Base-by-base conservation (phyloP, 331 rosid species). In the Spiraea crenata region DNA sequence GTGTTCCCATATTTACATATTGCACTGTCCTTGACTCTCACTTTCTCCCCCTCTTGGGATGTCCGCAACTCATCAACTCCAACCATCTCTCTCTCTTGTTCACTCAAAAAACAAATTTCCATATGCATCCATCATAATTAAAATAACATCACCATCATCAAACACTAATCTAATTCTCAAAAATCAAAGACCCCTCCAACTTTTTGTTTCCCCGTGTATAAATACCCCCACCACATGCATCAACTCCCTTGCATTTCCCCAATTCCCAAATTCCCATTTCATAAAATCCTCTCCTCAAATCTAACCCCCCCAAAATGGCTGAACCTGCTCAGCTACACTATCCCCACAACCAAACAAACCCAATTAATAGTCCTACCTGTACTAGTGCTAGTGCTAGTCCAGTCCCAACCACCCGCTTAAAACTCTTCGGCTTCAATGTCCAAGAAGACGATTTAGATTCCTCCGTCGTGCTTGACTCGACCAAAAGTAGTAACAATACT, bases 351-450 rank as follows among this genome's bases (percentile, higher is more conserved):
- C 57, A 19, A 50, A 37, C 76, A 13, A 64, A 3, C 17, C 16
- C 80, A 61, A 52, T 14, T 6, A 16, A 25, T 51, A 70, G 77
- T 7, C 71, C 81, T 42, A 41, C 86, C 20, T 72, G 80, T 59
- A 69, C 81, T 9, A 25, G 31, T 25, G 2, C 31, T 25, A 25
- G 31, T 25, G 31, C 31, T 2, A 25, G 31, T 25, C 31, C 31
- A 25, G 31, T 25, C 72, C 89, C 87, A 63, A 73, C 86, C 52
- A 79, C 92, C 1, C 82, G 81, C 56, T 80, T 88, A 55, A 93
- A 90, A 67, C 92, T 90, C 57, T 90, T 90, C 63, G 97, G 98
- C 56, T 86, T 90, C 81, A 83, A 74, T 71, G 92, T 90, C 48
- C 84, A 74, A 8, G 87, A 90, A 68, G 92, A 93, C 38, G 92